Evolutionary conservation across 139 green algal genomes (phyloP).

Genomic region (Chlorella sp.): DNA sequence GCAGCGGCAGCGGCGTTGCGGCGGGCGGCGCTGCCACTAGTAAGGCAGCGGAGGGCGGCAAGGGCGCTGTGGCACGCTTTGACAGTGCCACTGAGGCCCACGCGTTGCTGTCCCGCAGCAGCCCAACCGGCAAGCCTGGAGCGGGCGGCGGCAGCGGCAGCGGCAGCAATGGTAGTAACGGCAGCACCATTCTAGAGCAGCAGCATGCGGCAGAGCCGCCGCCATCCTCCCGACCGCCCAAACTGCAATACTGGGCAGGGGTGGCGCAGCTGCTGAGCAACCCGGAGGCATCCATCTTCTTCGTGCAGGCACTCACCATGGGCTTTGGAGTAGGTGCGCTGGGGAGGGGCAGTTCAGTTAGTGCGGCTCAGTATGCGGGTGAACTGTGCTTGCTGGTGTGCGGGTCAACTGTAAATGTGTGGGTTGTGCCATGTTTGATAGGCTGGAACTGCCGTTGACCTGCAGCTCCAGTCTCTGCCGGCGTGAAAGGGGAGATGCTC

Average conservation of each 20-base stretch:
- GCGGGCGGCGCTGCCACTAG: neutral
- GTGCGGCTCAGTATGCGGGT: too few species aligned
- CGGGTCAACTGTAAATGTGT: too few species aligned
- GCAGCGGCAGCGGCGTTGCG: neutral
- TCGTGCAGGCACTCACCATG: constrained; percentile 36
- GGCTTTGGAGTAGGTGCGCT: constrained; percentile 40
- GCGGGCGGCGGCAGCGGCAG: neutral
- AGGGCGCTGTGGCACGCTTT: neutral
- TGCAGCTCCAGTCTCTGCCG: too few species aligned
- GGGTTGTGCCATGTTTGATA: too few species aligned
- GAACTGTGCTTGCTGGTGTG: too few species aligned
- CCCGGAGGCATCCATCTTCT: constrained; percentile 40
- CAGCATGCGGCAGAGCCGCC: neutral
- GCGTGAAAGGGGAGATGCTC: too few species aligned
- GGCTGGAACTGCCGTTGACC: too few species aligned
- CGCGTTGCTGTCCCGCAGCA: neutral
- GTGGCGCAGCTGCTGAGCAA: constrained; percentile 29
- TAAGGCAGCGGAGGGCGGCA: neutral
- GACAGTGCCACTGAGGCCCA: neutral
- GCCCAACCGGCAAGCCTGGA: neutral
- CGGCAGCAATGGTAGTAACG: neutral
- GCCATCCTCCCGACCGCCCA: neutral
- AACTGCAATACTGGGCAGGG: constrained; percentile 26
- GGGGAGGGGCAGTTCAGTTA: too few species aligned
- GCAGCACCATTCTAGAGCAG: neutral